Conservation (phyloP, 2,329 filamentous ascomycete species). For the Penicillium sp. region DNA sequence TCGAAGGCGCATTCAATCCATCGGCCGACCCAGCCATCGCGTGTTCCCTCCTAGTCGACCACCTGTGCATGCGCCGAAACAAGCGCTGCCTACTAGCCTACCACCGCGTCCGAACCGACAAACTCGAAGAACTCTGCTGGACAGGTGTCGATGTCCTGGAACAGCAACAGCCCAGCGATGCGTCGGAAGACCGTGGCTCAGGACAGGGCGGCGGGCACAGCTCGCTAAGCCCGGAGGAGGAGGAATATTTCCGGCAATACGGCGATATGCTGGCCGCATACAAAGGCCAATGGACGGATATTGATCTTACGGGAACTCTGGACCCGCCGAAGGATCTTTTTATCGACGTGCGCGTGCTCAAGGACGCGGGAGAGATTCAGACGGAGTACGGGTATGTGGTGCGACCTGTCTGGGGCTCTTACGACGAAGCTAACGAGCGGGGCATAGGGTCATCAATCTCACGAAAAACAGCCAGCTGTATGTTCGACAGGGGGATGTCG, state of each 20-base stretch:
- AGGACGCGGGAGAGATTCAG: conserved; percentile 96
- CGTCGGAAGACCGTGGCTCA: conserved; percentile 30
- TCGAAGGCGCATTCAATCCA: conserved; percentile 80
- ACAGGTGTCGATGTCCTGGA: conserved; percentile 79
- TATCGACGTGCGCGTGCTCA: conserved; percentile 91
- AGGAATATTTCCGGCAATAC: conserved; percentile 91
- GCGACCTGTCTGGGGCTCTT: neutral
- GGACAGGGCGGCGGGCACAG: conserved; percentile 46
- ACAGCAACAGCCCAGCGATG: conserved; percentile 52
- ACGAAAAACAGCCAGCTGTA: conserved; percentile 99
- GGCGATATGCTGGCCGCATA: conserved; percentile 89
- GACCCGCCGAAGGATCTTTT: conserved; percentile 94
- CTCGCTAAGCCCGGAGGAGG: conserved; percentile 89
- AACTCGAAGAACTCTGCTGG: conserved; percentile 92
- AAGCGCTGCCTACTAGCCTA: conserved; percentile 95
- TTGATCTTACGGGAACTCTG: conserved; percentile 88
- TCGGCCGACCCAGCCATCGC: conserved; percentile 76
- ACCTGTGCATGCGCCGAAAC: conserved; percentile 90
- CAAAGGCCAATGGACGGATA: conserved; percentile 97
- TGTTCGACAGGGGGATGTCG: conserved; percentile 91
- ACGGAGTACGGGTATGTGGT: conserved; percentile 87
- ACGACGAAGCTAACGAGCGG: neutral
- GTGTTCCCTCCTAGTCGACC: conserved; percentile 85
- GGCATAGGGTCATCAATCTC: conserved; percentile 65
- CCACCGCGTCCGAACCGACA: conserved; percentile 82